Conservation (phyloP, 2,329 filamentous ascomycete genomes). For the Lachnellula arida region DNA sequence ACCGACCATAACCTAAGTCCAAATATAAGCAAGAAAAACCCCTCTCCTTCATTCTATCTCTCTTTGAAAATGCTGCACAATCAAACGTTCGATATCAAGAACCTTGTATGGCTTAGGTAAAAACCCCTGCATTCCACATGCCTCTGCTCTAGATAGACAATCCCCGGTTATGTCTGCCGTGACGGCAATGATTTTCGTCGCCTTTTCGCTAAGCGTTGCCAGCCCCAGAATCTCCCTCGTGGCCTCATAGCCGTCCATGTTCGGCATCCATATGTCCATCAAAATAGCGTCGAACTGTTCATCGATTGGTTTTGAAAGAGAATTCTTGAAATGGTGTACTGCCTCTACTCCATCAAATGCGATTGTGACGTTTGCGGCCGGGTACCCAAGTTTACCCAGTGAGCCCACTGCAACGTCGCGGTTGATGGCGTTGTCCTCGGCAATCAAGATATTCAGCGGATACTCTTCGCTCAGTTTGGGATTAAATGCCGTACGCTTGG, state of each 20-base stretch:
- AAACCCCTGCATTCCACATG: slow-evolving; percentile 51
- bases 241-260: slow-evolving; percentile 68
- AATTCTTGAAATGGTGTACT: slow-evolving; percentile 53
- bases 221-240: slow-evolving; percentile 53
- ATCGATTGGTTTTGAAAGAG: slow-evolving; percentile 29
- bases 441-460: slow-evolving; percentile 64
- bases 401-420: slow-evolving; percentile 62
- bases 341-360: slow-evolving; percentile 66
- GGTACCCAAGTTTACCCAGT: slow-evolving; percentile 63
- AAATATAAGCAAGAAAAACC: background rate
- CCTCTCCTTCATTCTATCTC: background rate
- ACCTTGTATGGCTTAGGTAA: slow-evolving; percentile 53
- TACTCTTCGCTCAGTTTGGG: slow-evolving; percentile 52
- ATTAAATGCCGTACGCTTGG: slow-evolving; percentile 39
- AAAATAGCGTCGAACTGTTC: slow-evolving; percentile 56
- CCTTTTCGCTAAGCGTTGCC: slow-evolving; percentile 14
- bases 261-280: slow-evolving; percentile 74
- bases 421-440: slow-evolving; percentile 70
- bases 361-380: slow-evolving; percentile 47
- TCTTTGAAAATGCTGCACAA: slow-evolving; percentile 31
- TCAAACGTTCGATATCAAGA: slow-evolving; percentile 47
- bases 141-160: slow-evolving; percentile 43
- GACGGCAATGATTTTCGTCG: slow-evolving; percentile 43
- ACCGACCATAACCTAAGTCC: background rate
- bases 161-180: slow-evolving; percentile 52